Percentiles rank a stretch among this genome's conserved stretches.
Evolutionary conservation across 2,329 filamentous ascomycete species (phyloP).

Genomic region (Cryphonectria carpinicola): DNA sequence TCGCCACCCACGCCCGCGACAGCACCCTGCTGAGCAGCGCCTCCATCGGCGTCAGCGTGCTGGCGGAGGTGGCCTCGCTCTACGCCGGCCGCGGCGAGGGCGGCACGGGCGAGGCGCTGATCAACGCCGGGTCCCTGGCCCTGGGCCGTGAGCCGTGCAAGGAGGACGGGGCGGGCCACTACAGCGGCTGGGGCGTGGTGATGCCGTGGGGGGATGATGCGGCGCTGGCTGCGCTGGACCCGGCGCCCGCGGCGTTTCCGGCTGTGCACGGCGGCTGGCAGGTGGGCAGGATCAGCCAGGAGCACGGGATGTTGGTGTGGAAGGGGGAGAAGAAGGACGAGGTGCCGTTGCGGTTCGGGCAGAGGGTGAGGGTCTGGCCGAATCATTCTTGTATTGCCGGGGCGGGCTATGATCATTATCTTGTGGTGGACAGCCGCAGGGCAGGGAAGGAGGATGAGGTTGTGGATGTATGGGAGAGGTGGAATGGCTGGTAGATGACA

Average conservation of each 20-base stretch:
- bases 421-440: constrained; percentile 69
- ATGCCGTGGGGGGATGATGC: constrained; percentile 55
- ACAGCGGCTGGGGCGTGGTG: constrained; percentile 72
- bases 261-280: constrained; percentile 60
- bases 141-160: constrained; percentile 75
- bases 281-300: constrained; percentile 73
- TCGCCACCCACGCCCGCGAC: constrained; percentile 67
- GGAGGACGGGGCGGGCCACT: constrained; percentile 50
- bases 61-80: constrained; percentile 72
- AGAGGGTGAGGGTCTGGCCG: constrained; percentile 73
- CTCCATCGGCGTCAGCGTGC: constrained; percentile 67
- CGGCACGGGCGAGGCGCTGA: constrained; percentile 63
- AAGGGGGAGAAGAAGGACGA: constrained; percentile 51
- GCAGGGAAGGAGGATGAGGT: constrained; percentile 60
- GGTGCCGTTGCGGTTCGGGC: constrained; percentile 60
- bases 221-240: constrained; percentile 36
- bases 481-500: constrained; percentile 65
- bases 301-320: constrained; percentile 76
- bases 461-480: constrained; percentile 76
- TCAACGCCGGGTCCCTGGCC: constrained; percentile 71
- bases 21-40: constrained; percentile 48
- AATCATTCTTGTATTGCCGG: constrained; percentile 82
- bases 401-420: constrained; percentile 72
- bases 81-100: constrained; percentile 62
- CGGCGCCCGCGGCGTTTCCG: constrained; percentile 47